Base-by-base conservation (phyloP, 2,329 filamentous ascomycete species). In the Aulographum hederae region DNA sequence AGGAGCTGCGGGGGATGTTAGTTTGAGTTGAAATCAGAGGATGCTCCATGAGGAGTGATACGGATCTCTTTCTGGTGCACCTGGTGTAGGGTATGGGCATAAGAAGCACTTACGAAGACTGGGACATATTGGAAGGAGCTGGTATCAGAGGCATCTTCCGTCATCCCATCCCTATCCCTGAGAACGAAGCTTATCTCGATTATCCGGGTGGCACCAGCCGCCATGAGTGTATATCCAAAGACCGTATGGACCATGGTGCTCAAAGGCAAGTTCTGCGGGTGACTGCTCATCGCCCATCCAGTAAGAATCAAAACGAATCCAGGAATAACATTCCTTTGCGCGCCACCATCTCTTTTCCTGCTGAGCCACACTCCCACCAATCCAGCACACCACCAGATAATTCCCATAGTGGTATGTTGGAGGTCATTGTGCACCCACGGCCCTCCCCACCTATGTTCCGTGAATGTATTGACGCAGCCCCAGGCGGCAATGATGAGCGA, bases 321-420 rank as follows among this genome's bases (percentile, higher is more conserved):
- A 1, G 89, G 89, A 33, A 98, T 73, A 38, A 98, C 72, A 57
- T 98, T 98, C 42, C 89, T 71, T 63, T 86, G 84, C 6, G 89
- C 85, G 26, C 72, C 66, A 32, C 89, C 86, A 39, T 86, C 73
- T 34, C 81, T 72, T 48, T 76, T 81, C 39, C 72, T 69, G 51
- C 82, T 92, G 25, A 98, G 63, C 89, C 86, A 98, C 32, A 98
- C 67, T 26, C 89, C 89, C 8, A 86, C 68, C 18, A 98, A 60
- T 16, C 89, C 89, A 5, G 89, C 86, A 44, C 74, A 79, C 86
- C 86, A 98, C 89, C 89, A 98, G 32, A 98, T 73, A 38, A 98
- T 72, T n/a, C 89, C 89, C 86, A 98, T 95, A n/a, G 79, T 81
- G 0, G 89, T 98, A 53, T 98, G 89, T 53, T 98, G 86, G 58